These are phyloP conservation scores for Medicago ruthenica DNA, from an alignment of 306 rosid genomes.

Conservation along the genomic window DNA sequence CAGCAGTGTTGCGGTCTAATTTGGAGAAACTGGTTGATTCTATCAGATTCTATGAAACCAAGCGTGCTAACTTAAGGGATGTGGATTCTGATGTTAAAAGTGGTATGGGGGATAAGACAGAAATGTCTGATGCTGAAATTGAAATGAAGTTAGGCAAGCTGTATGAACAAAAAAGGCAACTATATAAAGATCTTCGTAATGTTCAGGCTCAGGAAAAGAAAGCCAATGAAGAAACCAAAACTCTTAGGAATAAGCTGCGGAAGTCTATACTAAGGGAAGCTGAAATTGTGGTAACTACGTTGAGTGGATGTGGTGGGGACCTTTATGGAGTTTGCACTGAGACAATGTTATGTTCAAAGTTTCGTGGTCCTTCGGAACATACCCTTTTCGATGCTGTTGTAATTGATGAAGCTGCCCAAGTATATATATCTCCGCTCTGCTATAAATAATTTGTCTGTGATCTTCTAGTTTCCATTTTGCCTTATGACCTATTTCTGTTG, in stretches of 20 bases:
- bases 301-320: slow-evolving; percentile 95
- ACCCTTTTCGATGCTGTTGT: slow-evolving; percentile 90
- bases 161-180: slow-evolving; percentile 83
- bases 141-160: slow-evolving; percentile 69
- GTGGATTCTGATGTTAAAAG: slow-evolving; percentile 56
- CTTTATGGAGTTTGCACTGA: slow-evolving; percentile 91
- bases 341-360: slow-evolving; percentile 70
- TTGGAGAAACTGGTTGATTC: slow-evolving; percentile 81
- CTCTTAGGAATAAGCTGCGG: slow-evolving; percentile 74
- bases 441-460: slow-evolving; percentile 35
- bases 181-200: slow-evolving; percentile 79
- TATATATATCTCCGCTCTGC: slow-evolving; percentile 50
- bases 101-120: slow-evolving; percentile 59
- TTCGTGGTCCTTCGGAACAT: slow-evolving; percentile 80
- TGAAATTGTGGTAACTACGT: slow-evolving; percentile 86
- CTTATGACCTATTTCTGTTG: slow-evolving; percentile 40
- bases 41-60: slow-evolving; percentile 80
- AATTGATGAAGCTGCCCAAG: slow-evolving; percentile 98
- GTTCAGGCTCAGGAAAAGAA: slow-evolving; percentile 84
- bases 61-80: slow-evolving; percentile 77
- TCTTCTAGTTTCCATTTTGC: slow-evolving; percentile 31
- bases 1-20: slow-evolving; percentile 64
- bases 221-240: slow-evolving; percentile 74
- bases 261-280: slow-evolving; percentile 91
- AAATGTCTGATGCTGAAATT: slow-evolving; percentile 70